Evolutionary conservation across 768 basidiomycete genomes (phyloP), one percentile per base, ranked within the genome.

Genomic region (Macrolepiota fuliginosa): DNA sequence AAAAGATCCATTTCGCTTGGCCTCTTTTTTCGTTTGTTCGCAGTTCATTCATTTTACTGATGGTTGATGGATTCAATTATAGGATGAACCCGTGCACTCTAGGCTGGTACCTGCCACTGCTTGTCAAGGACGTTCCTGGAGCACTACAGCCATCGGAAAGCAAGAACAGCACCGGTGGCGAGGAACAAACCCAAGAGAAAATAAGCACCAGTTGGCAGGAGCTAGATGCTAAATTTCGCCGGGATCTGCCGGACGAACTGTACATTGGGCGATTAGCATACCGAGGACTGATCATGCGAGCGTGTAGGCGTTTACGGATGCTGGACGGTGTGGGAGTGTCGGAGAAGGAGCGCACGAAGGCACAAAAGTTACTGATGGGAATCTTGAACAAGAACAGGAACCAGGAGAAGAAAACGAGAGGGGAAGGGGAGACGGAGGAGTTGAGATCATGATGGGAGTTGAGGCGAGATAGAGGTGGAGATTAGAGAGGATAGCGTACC

Each of bases 41-140:
- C 19, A 22, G 32, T 47, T n/a, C 36, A n/a, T 27, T 37, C 53
- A 39, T 35, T 35, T 52, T 46, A 49, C 54, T 58, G 54, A 58
- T 69, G 58, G 62, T 53, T 56, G 46, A 25, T 56, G 35, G 54
- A 40, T 58, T 65, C 46, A 55, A 22, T 45, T 55, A 57, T 67
- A 83, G 82, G 71, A 97, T 98, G 94, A 99, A 99, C 70, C 96
- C 97, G 57, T 94, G 91, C 66, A 98, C 96, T 19, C 86, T 98
- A 11, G 92, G 92, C 5, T 96, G 94, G 90, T 98, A 99, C 74
- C 81, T 97, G 36, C 94, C 97, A 24, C 76, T 98, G 62, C 81
- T 95, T 55, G 86, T 91, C 61, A 79, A 83, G 66, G 86, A 88
- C 67, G 77, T 83, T 56, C 84, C 84, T 66, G 88, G 86, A 10